phyloP scores from a whole-genome alignment of 169 alveolate genomes.

The Plasmodium vinckei region DNA sequence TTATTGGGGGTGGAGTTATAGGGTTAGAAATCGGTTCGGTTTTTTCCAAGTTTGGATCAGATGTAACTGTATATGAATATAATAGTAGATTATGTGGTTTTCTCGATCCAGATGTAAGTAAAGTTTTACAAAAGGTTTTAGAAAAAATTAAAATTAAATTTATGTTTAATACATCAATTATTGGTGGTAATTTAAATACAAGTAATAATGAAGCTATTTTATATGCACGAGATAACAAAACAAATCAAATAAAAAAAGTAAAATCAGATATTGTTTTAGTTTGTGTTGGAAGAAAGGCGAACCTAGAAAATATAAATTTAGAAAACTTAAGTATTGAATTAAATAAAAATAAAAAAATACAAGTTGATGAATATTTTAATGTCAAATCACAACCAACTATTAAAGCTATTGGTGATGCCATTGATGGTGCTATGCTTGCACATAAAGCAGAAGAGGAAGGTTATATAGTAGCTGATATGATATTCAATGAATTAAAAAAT shows the following conservation, averaged over 20 bases:
- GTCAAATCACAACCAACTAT: conserved; percentile 87
- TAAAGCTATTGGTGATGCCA: conserved; percentile 98
- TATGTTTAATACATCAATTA: conserved; percentile 82
- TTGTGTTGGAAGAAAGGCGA: conserved; percentile 97
- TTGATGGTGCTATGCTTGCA: conserved; percentile 98
- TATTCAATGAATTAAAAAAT: conserved; percentile 89
- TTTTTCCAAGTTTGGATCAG: conserved; percentile 94
- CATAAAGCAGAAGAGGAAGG: conserved; percentile 99
- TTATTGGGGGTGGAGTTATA: conserved; percentile 99
- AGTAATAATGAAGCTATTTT: conserved; percentile 82
- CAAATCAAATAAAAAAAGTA: conserved; percentile 83
- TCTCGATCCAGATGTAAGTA: conserved; percentile 89
- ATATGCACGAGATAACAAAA: conserved; percentile 87
- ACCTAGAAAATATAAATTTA: conserved; percentile 92
- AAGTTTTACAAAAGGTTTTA: conserved; percentile 88
- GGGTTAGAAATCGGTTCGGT: conserved; percentile 98
- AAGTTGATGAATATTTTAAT: conserved; percentile 84
- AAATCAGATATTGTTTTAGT: conserved; percentile 92
- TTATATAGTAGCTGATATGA: conserved; percentile 93
- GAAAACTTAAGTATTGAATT: conserved; percentile 91
- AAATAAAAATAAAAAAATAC: conserved; percentile 89
- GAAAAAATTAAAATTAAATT: conserved; percentile 85
- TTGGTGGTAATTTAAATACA: conserved; percentile 77
- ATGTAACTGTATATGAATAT: conserved; percentile 85
- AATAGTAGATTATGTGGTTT: conserved; percentile 83